Percentiles rank a stretch among this genome's conserved stretches.
These are phyloP conservation scores for Thalassiosira oceanica DNA, from an alignment of 352 stramenopile genomes.

Conservation along the genomic window DNA sequence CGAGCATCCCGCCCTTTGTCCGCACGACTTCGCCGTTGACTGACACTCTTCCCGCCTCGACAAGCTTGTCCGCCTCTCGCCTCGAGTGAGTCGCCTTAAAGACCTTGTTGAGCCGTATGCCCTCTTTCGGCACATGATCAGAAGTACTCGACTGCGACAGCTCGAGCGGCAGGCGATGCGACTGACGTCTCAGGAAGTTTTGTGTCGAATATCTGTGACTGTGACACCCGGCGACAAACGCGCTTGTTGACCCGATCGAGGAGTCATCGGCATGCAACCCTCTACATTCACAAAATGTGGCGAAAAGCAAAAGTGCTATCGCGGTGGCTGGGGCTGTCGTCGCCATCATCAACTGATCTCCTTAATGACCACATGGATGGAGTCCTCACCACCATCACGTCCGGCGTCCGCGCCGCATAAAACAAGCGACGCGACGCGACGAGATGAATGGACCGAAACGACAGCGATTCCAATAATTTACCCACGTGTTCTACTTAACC, in stretches of 20 bases:
- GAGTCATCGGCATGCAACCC: not conserved
- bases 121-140: conserved; percentile 1
- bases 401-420: too few species aligned
- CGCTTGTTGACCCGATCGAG: not conserved
- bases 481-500: too few species aligned
- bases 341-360: too few species aligned
- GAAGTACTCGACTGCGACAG: not conserved
- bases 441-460: too few species aligned
- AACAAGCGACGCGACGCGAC: too few species aligned
- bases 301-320: not conserved
- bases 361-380: too few species aligned
- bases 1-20: conserved; percentile 34
- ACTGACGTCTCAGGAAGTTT: not conserved
- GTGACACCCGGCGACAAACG: too few species aligned
- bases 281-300: not conserved
- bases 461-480: too few species aligned
- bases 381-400: too few species aligned
- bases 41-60: conserved; percentile 56
- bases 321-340: not conserved
- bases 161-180: not conserved
- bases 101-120: conserved; percentile 78
- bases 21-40: conserved; percentile 52
- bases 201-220: not conserved
- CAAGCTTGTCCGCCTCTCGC: conserved; percentile 67
- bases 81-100: conserved; percentile 74